Conservation (phyloP, 352 stramenopile species). For the Pythium phragmitis region DNA sequence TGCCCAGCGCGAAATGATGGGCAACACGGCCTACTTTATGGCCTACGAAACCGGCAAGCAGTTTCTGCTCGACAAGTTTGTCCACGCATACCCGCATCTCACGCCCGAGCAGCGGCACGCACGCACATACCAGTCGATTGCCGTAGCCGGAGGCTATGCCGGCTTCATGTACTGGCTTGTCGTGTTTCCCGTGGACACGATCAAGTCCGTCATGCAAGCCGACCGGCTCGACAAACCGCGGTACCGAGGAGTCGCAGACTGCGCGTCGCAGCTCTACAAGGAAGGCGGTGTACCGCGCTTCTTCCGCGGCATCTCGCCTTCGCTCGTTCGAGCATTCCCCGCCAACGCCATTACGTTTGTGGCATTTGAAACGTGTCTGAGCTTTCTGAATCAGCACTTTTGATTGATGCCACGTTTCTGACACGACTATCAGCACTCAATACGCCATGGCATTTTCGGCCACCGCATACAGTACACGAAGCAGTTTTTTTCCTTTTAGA, state of each 20-base stretch:
- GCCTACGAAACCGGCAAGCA: constrained; percentile 75
- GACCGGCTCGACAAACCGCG: constrained; percentile 68
- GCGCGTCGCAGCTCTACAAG: constrained; percentile 58
- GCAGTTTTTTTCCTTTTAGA: neutral
- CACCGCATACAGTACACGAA: constrained; percentile 10
- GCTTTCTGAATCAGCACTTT: constrained; percentile 72
- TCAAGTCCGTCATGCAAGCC: constrained; percentile 84
- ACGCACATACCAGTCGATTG: constrained; percentile 75
- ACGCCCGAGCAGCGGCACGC: constrained; percentile 55
- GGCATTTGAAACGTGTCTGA: constrained; percentile 80
- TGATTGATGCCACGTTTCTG: constrained; percentile 20
- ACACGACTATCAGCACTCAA: neutral
- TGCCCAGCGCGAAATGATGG: constrained; percentile 76
- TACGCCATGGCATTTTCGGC: neutral
- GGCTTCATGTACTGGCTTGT: constrained; percentile 87
- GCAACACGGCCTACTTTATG: constrained; percentile 85
- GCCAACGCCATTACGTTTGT: constrained; percentile 87
- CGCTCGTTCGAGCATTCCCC: constrained; percentile 71
- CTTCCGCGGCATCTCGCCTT: constrained; percentile 78
- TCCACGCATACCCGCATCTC: constrained; percentile 35
- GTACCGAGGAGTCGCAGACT: constrained; percentile 75
- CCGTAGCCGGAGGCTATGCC: constrained; percentile 64
- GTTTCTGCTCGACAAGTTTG: constrained; percentile 55
- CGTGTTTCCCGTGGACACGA: constrained; percentile 78
- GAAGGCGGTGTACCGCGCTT: constrained; percentile 69